These are phyloP conservation scores for Alternaria sp. DNA, from an alignment of 2,329 filamentous ascomycete species.

Conservation along the genomic window DNA sequence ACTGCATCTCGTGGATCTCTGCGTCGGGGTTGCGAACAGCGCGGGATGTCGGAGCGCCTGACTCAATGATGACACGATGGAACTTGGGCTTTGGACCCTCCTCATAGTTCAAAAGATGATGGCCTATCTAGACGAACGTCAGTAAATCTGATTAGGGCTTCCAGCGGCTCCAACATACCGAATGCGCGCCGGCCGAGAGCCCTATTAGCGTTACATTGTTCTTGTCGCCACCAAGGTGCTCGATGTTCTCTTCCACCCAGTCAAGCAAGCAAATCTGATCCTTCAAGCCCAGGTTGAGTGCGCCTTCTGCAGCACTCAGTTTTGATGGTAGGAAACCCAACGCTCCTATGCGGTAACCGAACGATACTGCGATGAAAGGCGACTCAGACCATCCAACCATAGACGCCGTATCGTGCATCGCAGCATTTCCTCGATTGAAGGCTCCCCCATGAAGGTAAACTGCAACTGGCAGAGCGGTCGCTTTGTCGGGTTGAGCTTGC, in stretches of 20 bases:
- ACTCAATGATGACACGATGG: conserved; percentile 56
- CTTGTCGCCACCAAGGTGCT: conserved; percentile 35
- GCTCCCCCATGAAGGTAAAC: conserved; percentile 69
- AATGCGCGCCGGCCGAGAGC: conserved; percentile 31
- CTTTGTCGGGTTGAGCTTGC: conserved; percentile 7
- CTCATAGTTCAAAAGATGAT: conserved; percentile 65
- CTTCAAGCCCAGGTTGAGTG: conserved; percentile 28
- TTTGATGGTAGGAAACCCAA: conserved; percentile 15
- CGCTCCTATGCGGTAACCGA: conserved; percentile 28
- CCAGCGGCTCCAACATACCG: conserved; percentile 4
- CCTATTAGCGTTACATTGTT: conserved; percentile 30
- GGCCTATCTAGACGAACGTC: conserved; percentile 59
- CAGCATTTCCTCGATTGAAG: conserved; percentile 55
- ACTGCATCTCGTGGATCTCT: conserved; percentile 54
- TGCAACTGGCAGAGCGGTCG: conserved; percentile 19
- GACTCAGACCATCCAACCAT: conserved; percentile 62
- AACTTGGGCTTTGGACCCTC: conserved; percentile 49
- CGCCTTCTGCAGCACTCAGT: conserved; percentile 41
- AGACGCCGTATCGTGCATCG: conserved; percentile 64
- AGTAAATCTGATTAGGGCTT: neutral
- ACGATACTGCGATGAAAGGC: conserved; percentile 62
- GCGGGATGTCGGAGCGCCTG: conserved; percentile 55
- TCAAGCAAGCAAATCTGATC: conserved; percentile 44
- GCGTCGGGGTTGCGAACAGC: conserved; percentile 52
- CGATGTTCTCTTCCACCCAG: conserved; percentile 54